phyloP scores from a whole-genome alignment of 2,329 filamentous ascomycete genomes.

The Zymoseptoria brevis region DNA sequence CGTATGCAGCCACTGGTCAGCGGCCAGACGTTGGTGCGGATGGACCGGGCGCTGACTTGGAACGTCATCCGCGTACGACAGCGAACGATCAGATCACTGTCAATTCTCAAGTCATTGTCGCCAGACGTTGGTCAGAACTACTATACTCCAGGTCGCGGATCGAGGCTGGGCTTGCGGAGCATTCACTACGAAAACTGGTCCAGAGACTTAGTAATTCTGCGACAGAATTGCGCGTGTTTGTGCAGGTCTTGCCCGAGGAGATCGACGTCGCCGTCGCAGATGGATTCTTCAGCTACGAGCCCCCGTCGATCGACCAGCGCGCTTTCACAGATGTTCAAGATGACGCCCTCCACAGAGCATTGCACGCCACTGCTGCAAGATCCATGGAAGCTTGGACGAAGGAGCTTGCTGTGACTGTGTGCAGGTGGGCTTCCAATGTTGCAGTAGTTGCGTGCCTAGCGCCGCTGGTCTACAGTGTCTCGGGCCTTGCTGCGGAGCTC shows the following conservation, averaged over 20 bases:
- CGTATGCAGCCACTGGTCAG: conserved; percentile 53
- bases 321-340: background rate
- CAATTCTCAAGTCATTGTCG: conserved; percentile 29
- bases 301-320: conserved; percentile 7
- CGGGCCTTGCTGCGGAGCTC: conserved; percentile 62
- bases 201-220: conserved; percentile 12
- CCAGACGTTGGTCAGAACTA: conserved; percentile 26
- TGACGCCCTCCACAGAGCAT: conserved; percentile 12
- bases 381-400: conserved; percentile 21
- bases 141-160: conserved; percentile 24
- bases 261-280: conserved; percentile 19
- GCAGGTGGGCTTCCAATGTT: conserved; percentile 51
- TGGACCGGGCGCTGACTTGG: background rate
- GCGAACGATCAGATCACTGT: conserved; percentile 4
- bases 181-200: conserved; percentile 25
- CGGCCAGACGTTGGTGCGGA: conserved; percentile 8
- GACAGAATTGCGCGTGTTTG: conserved; percentile 21
- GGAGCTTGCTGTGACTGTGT: conserved; percentile 26
- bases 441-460: conserved; percentile 62
- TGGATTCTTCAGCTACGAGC: conserved; percentile 23
- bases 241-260: conserved; percentile 21
- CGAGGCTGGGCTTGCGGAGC: conserved; percentile 40
- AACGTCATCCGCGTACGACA: background rate
- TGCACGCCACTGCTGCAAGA: conserved; percentile 7
- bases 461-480: conserved; percentile 57